These are phyloP conservation scores for Angophora floribunda DNA, from an alignment of 345 rosid species.

Conservation along the genomic window DNA sequence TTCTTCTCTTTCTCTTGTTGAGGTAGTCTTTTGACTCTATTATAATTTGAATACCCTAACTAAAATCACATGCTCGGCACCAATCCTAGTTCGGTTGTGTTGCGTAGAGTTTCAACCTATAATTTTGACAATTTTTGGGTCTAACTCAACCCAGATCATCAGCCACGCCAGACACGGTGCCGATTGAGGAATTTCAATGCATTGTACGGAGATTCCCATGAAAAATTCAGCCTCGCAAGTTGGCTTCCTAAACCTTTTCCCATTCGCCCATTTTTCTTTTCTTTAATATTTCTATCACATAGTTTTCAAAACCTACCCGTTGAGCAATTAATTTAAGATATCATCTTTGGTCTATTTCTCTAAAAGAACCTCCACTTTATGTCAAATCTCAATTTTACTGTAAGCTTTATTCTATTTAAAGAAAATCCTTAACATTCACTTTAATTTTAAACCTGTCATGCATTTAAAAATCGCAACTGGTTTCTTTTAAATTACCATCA, in stretches of 20 bases:
- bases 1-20: not conserved
- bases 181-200: not conserved
- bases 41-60: not conserved
- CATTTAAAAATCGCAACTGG: not conserved
- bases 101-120: not conserved
- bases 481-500: not conserved
- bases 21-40: not conserved
- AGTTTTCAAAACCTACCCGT: not conserved
- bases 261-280: not conserved
- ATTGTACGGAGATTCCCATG: not conserved
- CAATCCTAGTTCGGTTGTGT: not conserved
- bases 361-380: not conserved
- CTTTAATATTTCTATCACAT: not conserved
- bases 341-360: not conserved
- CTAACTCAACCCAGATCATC: not conserved
- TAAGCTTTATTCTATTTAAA: not conserved
- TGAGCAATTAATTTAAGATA: not conserved
- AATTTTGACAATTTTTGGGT: not conserved
- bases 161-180: too few relatives aligned
- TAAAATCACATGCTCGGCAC: not conserved
- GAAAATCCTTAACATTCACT: not conserved
- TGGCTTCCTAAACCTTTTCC: not conserved
- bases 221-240: not conserved
- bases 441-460: fast-evolving
- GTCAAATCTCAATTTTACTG: not conserved